Base-by-base conservation (phyloP, 2,329 filamentous ascomycete genomes). In the Pseudogymnoascus sp. region DNA sequence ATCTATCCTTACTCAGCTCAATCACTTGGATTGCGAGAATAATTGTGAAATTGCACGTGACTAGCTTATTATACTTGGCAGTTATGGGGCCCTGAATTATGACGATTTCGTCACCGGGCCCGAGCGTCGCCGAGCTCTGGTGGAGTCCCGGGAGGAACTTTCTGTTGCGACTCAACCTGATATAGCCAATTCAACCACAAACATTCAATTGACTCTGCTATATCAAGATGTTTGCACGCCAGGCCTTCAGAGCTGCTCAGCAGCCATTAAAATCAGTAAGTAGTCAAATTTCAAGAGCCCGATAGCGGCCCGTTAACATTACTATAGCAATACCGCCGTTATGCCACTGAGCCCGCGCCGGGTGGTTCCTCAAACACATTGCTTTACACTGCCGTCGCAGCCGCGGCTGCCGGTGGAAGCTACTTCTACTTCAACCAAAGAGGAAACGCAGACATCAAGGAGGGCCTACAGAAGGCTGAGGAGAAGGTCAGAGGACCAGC, bases 201-300 rank as follows among this genome's bases (percentile, higher is more conserved):
- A 52, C 35, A 13, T 13, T 36, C 60, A 58, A 62, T 62, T 62
- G 60, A 39, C 58, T 35, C 45, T 59, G 45, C 55, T 58, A 35
- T 48, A 21, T 64, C 70, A 83, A 72, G 67, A 88, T 90, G 86
- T 87, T 90, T 72, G 80, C 87, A 65, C 80, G 87, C 79, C 80
- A 85, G 70, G 78, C 80, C 66, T 80, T 88, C 72, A 82, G 86
- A 72, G 82, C 80, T 69, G 81, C 82, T 61, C 84, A 85, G 29
- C 48, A 55, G 77, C 86, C 87, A 67, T 74, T 89, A 67, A 84
- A 80, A 74, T 82, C 82, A 77, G 87, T 89, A 77, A 72, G 82
- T 73, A 33, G 9, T 8, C 31, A 65, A 58, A 10, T 45, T 36
- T 35, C 40, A 55, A n/a, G 18, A 33, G 59, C 55, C 15, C 40